Evolutionary conservation across 202 grass and related monocot genomes (phyloP).

Genomic region (Panicum virgatum): DNA sequence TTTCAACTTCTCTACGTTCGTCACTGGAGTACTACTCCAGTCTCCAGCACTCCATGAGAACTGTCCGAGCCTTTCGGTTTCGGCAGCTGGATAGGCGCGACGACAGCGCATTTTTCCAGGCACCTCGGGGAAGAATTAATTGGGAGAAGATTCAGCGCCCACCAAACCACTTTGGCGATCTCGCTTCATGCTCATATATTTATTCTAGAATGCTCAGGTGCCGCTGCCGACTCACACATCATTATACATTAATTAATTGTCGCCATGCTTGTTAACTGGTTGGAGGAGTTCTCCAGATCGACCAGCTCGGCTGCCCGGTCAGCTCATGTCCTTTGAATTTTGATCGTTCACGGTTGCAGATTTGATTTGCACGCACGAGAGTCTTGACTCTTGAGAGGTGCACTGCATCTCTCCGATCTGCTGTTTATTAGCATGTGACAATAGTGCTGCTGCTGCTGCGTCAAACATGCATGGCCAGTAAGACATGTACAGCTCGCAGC

Average conservation of each 20-base stretch:
- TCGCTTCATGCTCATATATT: neutral
- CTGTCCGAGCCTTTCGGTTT: neutral
- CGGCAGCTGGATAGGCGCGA: neutral
- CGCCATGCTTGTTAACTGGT: too few species aligned
- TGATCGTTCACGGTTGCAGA: neutral
- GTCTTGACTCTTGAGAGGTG: neutral
- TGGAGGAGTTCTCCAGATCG: too few species aligned
- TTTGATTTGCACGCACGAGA: neutral
- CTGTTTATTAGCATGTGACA: neutral
- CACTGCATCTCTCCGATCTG: neutral
- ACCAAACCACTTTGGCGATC: neutral
- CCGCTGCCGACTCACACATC: neutral
- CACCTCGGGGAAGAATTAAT: neutral
- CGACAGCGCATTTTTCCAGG: neutral
- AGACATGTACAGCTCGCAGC: neutral
- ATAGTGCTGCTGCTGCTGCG: too few species aligned
- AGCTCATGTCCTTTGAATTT: neutral
- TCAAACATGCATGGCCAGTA: neutral
- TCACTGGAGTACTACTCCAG: too few species aligned
- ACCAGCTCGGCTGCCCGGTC: neutral
- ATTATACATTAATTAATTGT: neutral
- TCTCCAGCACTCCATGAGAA: too few species aligned
- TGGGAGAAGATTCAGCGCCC: neutral
- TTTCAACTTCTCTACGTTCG: too few species aligned
- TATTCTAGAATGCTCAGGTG: neutral